A percentile compares a stretch with the other conserved stretches of the same genome.
These are phyloP conservation scores for Metschnikowia lunata DNA, from an alignment of 805 yeast genomes.

Conservation along the genomic window DNA sequence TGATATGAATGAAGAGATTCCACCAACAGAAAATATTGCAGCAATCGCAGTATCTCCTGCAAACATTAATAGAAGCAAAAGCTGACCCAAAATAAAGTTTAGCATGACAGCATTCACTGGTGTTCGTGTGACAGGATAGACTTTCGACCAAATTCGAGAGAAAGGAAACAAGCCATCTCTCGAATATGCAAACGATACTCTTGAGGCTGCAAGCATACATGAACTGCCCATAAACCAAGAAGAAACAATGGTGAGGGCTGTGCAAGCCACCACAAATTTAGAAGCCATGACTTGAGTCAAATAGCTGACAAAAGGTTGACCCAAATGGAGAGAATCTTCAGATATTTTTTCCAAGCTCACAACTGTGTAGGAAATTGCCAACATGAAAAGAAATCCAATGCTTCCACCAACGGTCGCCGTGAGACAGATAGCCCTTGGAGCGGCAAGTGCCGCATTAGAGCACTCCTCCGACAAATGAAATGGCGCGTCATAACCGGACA, in stretches of 20 bases:
- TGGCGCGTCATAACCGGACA: conserved; percentile 74
- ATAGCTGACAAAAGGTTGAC: conserved; percentile 59
- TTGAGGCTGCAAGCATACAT: conserved; percentile 62
- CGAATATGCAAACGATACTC: conserved; percentile 64
- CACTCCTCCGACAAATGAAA: conserved; percentile 75
- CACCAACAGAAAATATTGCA: conserved; percentile 71
- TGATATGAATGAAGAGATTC: conserved; percentile 63
- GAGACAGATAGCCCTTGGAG: conserved; percentile 63
- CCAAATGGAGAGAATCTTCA: conserved; percentile 44
- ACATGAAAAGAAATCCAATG: conserved; percentile 53
- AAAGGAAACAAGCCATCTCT: conserved; percentile 66
- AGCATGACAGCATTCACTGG: conserved; percentile 65
- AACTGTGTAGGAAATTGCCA: conserved; percentile 58
- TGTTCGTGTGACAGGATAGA: conserved; percentile 50
- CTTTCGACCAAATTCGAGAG: conserved; percentile 45
- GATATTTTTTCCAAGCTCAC: conserved; percentile 46
- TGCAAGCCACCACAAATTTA: conserved; percentile 39
- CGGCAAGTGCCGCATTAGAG: conserved; percentile 56
- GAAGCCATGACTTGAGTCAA: conserved; percentile 45
- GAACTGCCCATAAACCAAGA: conserved; percentile 51
- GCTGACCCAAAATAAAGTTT: conserved; percentile 51
- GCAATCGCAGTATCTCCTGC: conserved; percentile 64
- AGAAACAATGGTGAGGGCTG: conserved; percentile 40
- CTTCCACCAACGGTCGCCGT: conserved; percentile 53
- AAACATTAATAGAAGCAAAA: conserved; percentile 52